Evolutionary conservation across 257 asterid genomes (phyloP), one percentile per base, ranked within the genome.

Genomic region (Penstemon davidsonii): DNA sequence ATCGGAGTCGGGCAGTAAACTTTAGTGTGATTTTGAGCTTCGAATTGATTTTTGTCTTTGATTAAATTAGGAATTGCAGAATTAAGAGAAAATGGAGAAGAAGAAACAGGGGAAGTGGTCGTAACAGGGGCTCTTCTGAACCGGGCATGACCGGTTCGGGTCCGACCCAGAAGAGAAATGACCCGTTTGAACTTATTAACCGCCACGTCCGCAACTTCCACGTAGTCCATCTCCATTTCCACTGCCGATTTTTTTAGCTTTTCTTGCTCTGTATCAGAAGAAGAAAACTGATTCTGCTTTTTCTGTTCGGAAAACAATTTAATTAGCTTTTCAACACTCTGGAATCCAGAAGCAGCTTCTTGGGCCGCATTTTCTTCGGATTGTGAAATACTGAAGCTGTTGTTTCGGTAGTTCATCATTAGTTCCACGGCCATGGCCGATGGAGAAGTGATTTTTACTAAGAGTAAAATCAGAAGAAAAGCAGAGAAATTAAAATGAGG

Each of bases 91-190:
- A 67, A 63, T 4, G 75, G 47, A 4, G 75, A 33, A 5, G 76
- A 58, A 12, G 70, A 57, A 5, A 84, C 64, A 7, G 85, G 56
- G 33, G 68, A 25, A 4, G 56, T 0, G 3, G 37, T 40, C 54
- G 38, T 18, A 55, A 64, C 71, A 0, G 97, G 96, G 15, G 79
- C 93, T 63, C 96, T 60, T 72, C 98, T 78, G 83, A 92, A 92
- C 36, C 98, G 92, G 69, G 98, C 98, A 66, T 92, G 98, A 0
- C 98, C 96, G 42, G 97, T 89, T 57, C 91, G 77, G 19, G 87
- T 75, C 76, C 83, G 85, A 60, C 81, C 90, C 43, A 90, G 80
- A 3, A 90, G 87, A 38, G 91, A 82, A 53, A 90, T 85, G 0
- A 79, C 90, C 39, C 68, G 82, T 62, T 80, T 84, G 68, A 92